These are phyloP conservation scores for Gomphus bonarii DNA, from an alignment of 1,284 basidiomycete genomes.

Conservation along the genomic window DNA sequence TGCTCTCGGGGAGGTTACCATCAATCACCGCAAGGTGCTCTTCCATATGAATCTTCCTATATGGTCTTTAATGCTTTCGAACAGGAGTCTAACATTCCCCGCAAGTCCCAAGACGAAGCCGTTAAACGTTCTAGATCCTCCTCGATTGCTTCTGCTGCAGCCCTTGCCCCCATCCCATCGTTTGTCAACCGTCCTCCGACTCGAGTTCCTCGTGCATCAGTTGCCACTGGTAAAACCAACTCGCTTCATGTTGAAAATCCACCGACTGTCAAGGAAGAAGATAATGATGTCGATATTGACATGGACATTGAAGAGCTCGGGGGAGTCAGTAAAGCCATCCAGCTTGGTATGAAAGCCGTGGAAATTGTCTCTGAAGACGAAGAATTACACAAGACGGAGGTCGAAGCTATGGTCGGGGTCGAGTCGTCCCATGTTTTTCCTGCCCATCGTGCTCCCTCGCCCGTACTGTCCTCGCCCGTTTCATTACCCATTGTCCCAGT, in stretches of 20 bases:
- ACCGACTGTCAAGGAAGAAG: conserved; percentile 25
- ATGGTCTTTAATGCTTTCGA: background rate
- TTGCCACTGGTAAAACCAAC: conserved; percentile 26
- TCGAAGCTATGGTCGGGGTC: conserved; percentile 39
- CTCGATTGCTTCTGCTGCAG: conserved; percentile 42
- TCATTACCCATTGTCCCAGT: background rate
- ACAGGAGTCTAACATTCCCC: conserved; percentile 9
- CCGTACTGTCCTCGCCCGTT: conserved; percentile 1
- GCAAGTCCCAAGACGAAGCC: conserved; percentile 32
- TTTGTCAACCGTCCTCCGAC: conserved; percentile 26
- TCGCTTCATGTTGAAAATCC: conserved; percentile 20
- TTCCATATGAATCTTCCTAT: background rate
- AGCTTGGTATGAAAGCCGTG: conserved; percentile 19
- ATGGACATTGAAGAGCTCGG: conserved; percentile 49
- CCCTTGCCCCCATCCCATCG: conserved; percentile 35
- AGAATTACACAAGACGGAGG: conserved; percentile 29
- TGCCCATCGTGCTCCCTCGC: background rate
- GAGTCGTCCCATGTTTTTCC: background rate
- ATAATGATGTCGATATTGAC: conserved; percentile 34
- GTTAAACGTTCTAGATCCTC: conserved; percentile 52
- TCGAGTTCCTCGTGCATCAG: conserved; percentile 17
- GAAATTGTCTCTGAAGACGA: conserved; percentile 32
- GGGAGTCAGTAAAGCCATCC: conserved; percentile 17
- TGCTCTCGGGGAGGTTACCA: conserved; percentile 10
- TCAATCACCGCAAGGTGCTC: conserved; percentile 9